Base-by-base conservation (phyloP, 164 flowering plant species). In the Dillenia suffruticosa region DNA sequence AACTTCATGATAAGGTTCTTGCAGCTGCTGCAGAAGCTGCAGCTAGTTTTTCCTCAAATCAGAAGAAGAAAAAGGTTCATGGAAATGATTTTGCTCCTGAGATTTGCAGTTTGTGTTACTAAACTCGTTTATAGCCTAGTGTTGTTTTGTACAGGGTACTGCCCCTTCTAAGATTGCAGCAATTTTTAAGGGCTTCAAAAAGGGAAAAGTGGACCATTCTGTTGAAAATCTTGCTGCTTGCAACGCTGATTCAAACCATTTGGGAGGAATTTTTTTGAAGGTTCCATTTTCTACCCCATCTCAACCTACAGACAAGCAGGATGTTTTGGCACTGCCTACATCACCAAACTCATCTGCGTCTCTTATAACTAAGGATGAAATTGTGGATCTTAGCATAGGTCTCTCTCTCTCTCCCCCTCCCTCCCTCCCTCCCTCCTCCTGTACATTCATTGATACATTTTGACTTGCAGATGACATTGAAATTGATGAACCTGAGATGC, bases 1-100 rank as follows among this genome's bases (percentile, higher is more conserved):
- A 74, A 70, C 89, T 89, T 70, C 92, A 89, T 76, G 98, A 92
- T 75, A 76, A 86, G 74, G 91, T 88, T 64, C 84, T 92, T 70
- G 95, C 90, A 57, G 96, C 95, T 77, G 98, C 98, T 62, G 90
- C 92, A 43, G 81, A 74, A 54, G 86, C 83, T 72, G 94, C 91
- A 66, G 65, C 83, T 24, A 74, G 60, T 67, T 40, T 70, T 63
- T 80, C 87, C 11, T 56, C 72, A 16, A 68, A 71, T 67, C 81
- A 82, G 69, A 86, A 76, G 77, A 86, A 80, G 68, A 82, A 82
- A 62, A 86, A 89, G 95, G 98, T 92, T 49, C 51, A 22, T 3
- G 62, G 40, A 3, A 48, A 60, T 59, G 51, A 53, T 58, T 55
- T 47, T 26, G 32, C 32, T 26, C 32, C 32, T 26, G 32, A 26